These are phyloP conservation scores for Suillus americanus DNA, from an alignment of 768 basidiomycete genomes.

Conservation along the genomic window DNA sequence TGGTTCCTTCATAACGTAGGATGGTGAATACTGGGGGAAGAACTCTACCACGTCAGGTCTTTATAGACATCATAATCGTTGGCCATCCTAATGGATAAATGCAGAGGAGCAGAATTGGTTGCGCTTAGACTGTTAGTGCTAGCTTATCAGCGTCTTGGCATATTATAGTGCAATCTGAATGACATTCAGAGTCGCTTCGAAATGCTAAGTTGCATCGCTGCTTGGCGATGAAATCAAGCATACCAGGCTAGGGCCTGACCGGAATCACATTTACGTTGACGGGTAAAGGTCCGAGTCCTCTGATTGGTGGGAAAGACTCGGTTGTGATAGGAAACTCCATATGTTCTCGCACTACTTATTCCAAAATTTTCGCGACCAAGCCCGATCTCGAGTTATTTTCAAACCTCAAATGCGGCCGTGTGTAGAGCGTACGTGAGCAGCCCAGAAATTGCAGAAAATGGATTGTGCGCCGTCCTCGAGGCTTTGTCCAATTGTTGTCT, in stretches of 20 bases:
- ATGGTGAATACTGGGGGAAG: not conserved
- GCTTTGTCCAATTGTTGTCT: not conserved
- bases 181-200: not conserved
- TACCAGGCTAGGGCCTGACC: not conserved
- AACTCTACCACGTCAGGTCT: not conserved
- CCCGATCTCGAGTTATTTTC: not conserved
- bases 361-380: not conserved
- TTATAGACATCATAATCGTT: not conserved
- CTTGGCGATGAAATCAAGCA: not conserved
- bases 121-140: not conserved
- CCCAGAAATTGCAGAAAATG: not conserved
- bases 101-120: not conserved
- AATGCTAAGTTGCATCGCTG: not conserved
- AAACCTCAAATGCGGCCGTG: not conserved
- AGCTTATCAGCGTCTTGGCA: not conserved
- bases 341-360: not conserved
- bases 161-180: not conserved
- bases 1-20: not conserved
- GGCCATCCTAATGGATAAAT: not conserved
- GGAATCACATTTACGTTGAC: not conserved
- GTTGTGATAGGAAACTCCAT: not conserved
- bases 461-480: not conserved
- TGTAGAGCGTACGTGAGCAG: not conserved
- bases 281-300: not conserved
- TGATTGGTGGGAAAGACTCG: not conserved